Base-by-base conservation (phyloP, 2,329 filamentous ascomycete genomes). In the Fusarium sp. region DNA sequence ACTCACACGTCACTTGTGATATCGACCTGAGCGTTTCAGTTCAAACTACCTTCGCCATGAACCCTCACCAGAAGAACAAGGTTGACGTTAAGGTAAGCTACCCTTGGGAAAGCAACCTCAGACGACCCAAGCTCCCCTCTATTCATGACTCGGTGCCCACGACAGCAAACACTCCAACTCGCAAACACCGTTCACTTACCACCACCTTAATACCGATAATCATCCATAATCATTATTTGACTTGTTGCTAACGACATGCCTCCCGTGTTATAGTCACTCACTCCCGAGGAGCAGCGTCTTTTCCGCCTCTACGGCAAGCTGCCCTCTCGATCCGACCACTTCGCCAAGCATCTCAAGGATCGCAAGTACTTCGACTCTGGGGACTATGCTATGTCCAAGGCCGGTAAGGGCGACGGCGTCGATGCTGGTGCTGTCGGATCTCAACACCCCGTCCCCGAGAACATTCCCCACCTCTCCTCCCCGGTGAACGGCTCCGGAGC, bases 281-380 rank as follows among this genome's bases (percentile, higher is more conserved):
- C 92, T 57, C 91, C 94, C 67, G 96, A 99, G 78, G 96, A 99
- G 87, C 94, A 98, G 83, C 93, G 93, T 70, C 91, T 98, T 78
- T 96, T 98, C 87, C 92, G 94, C 72, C 91, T 98, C 72, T 99
- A 99, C 82, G 96, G 96, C 83, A 98, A 98, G 84, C 91, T 98
- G 66, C 96, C 96, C 71, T 97, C 92, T 82, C 96, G 96, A 82
- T 97, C 94, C 81, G 95, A 98, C 82, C 89, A 98, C 77, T 91
- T 98, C 76, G 94, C 97, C 86, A 98, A 98, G 86, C 97, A 98
- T 80, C 89, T 98, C 79, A 98, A 98, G 88, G 96, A 98, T 82
- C 94, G 96, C 85, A 99, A 97, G 85, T 98, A 97, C 85, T 98
- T 98, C 82, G 94, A 98, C 85, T 96, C 92, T 65, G 94, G 94